phyloP scores from a whole-genome alignment of 345 rosid species.

The Gossypium sturtianum region DNA sequence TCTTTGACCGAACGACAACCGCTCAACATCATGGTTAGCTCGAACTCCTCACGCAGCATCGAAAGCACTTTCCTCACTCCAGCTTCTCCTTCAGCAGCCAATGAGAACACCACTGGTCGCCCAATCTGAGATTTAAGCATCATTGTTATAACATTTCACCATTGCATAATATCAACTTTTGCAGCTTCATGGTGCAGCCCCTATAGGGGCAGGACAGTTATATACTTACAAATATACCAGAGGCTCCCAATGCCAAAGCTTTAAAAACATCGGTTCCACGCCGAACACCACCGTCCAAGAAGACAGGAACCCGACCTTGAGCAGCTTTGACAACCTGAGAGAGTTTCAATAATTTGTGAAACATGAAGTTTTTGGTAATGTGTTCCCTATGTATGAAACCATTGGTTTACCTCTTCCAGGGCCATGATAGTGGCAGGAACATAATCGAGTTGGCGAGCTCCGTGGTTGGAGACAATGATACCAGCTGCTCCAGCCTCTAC shows the following conservation, averaged over 20 bases:
- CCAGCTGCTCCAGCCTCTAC: constrained; percentile 80
- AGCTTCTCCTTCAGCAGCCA: constrained; percentile 83
- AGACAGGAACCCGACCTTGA: constrained; percentile 79
- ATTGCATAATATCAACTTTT: not conserved
- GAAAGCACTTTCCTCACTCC: constrained; percentile 72
- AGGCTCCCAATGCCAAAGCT: constrained; percentile 90
- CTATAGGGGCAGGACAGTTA: not conserved
- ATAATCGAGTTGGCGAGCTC: constrained; percentile 92
- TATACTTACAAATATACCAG: constrained; percentile 78
- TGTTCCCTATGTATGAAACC: not conserved
- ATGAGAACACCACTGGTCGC: constrained; percentile 76
- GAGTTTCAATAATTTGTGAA: not conserved
- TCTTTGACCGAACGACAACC: constrained; percentile 84
- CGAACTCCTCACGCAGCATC: constrained; percentile 83
- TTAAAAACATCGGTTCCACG: constrained; percentile 96
- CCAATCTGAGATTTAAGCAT: constrained; percentile 51
- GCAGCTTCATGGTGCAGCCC: not conserved
- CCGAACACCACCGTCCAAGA: constrained; percentile 90
- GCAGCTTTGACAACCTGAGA: constrained; percentile 81
- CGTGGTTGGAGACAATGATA: constrained; percentile 86
- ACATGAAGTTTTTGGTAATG: not conserved
- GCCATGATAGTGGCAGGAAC: constrained; percentile 77
- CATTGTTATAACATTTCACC: not conserved
- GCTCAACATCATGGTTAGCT: constrained; percentile 84
- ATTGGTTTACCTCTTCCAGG: constrained; percentile 64